Evolutionary conservation across 2,329 filamentous ascomycete species (phyloP), one percentile per base, ranked within the genome.

Genomic region (Fusarium guadeloupense): DNA sequence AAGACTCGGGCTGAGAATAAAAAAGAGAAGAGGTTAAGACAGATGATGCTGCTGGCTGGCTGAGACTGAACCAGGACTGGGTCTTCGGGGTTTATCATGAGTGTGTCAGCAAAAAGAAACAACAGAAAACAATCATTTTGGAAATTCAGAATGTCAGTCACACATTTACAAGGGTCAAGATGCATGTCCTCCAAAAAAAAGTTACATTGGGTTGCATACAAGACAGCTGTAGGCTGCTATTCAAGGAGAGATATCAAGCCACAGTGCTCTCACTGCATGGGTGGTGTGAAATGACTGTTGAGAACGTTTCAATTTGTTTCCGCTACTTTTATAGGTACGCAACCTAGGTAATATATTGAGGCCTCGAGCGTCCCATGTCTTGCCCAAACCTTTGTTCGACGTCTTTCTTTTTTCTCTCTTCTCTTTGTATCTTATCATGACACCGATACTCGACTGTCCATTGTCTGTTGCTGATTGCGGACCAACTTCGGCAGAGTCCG

Each of bases 151-250:
- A 17, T 19, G 31, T 31, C 10, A 17, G 31, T 20, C 31, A 33
- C 31, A 37, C 34, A 28, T 30, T n/a, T 13, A 14, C n/a, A 23
- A 14, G 40, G 20, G 31, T 17, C 42, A 50, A 10, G 47, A 28
- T 54, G 39, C 53, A 59, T 34, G 33, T 47, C n/a, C n/a, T n/a
- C n/a, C n/a, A 40, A 38, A 40, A 42, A 52, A 31, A 45, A 28
- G 53, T 41, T 58, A 53, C 33, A 42, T 46, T 53, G 46, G 41
- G 30, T 34, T 26, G 17, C 21, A 38, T 53, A 40, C 26, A 28
- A 31, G 26, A 40, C n/a, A n/a, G n/a, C n/a, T n/a, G n/a, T n/a
- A n/a, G n/a, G n/a, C n/a, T n/a, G n/a, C n/a, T 21, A 30, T 54
- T 25, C 17, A n/a, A 20, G 53, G 20, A 16, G n/a, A n/a, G n/a